Conservation (phyloP, 768 basidiomycete genomes). For the Mrakia frigida region DNA sequence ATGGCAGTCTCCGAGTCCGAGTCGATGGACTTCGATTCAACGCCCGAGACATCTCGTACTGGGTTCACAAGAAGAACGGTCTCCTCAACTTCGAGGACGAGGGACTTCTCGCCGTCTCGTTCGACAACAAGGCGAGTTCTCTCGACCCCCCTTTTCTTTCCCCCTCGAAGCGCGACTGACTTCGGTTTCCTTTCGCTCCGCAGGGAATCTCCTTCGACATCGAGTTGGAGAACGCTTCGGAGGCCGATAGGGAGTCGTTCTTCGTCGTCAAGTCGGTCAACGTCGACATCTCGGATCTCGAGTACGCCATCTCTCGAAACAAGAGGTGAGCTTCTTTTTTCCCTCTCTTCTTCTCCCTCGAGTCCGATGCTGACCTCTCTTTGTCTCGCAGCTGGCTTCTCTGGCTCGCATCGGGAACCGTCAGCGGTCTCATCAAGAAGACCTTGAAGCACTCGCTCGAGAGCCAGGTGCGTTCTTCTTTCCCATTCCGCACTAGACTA, state of each 20-base stretch:
- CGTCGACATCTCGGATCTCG: conserved; percentile 43
- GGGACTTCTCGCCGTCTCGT: conserved; percentile 45
- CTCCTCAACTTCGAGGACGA: conserved; percentile 38
- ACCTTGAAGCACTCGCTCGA: conserved; percentile 27
- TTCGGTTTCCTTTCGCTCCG: too few species aligned
- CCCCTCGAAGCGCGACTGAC: too few species aligned
- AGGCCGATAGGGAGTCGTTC: conserved; percentile 46
- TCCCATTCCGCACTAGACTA: not conserved
- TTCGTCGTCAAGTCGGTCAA: conserved; percentile 47
- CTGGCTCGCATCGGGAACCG: conserved; percentile 14
- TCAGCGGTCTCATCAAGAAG: conserved; percentile 23
- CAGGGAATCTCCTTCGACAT: conserved; percentile 46
- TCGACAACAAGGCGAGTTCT: conserved; percentile 40
- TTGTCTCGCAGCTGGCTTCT: not conserved
- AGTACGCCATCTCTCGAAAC: conserved; percentile 44
- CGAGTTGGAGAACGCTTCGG: conserved; percentile 46
- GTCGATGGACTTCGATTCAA: conserved; percentile 46
- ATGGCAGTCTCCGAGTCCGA: conserved; percentile 41
- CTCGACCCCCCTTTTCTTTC: too few species aligned
- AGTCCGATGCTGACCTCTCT: conserved; percentile 21
- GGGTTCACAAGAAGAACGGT: conserved; percentile 45
- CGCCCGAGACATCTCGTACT: conserved; percentile 47
- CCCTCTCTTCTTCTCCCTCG: not conserved
- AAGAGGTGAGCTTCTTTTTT: not conserved
- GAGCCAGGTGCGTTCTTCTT: not conserved